Conservation (phyloP, 371 early-diverging fungal genomes). For the Mortierella sp. region DNA sequence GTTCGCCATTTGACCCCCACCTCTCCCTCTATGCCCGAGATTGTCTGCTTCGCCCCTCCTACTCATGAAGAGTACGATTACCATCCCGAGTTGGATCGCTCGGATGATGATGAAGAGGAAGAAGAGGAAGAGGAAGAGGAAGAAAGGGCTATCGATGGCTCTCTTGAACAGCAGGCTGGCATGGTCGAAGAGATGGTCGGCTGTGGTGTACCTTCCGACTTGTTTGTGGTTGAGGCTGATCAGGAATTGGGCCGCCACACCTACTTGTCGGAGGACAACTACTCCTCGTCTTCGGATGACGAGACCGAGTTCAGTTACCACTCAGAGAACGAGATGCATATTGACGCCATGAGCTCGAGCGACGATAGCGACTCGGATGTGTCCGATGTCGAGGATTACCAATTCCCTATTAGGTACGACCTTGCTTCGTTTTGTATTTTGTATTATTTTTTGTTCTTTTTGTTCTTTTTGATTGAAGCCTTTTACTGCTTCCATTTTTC, state of each 20-base stretch:
- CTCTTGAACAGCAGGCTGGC: background rate
- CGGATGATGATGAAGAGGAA: constrained; percentile 53
- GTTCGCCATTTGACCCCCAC: constrained; percentile 57
- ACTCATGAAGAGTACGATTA: constrained; percentile 54
- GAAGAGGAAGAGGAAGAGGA: constrained; percentile 37
- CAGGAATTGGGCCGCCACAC: constrained; percentile 30
- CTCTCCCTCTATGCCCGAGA: constrained; percentile 52
- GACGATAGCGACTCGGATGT: constrained; percentile 58
- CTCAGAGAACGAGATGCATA: constrained; percentile 49
- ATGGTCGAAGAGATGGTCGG: constrained; percentile 15
- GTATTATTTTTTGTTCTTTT: too few species aligned
- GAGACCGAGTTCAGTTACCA: constrained; percentile 48
- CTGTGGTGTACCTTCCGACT: constrained; percentile 22
- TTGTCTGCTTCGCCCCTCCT: constrained; percentile 54
- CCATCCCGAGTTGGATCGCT: constrained; percentile 54
- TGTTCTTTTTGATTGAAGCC: background rate
- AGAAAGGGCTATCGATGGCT: background rate
- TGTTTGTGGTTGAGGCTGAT: constrained; percentile 48
- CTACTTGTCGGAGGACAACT: constrained; percentile 49
- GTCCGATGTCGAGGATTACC: constrained; percentile 51
- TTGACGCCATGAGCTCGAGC: constrained; percentile 58
- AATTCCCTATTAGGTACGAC: constrained; percentile 43
- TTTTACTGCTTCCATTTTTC: background rate
- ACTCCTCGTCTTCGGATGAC: constrained; percentile 48
- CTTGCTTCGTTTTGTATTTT: background rate